These are phyloP conservation scores for Alternaria novae-zelandiae DNA, from an alignment of 2,329 filamentous ascomycete genomes.

Conservation along the genomic window DNA sequence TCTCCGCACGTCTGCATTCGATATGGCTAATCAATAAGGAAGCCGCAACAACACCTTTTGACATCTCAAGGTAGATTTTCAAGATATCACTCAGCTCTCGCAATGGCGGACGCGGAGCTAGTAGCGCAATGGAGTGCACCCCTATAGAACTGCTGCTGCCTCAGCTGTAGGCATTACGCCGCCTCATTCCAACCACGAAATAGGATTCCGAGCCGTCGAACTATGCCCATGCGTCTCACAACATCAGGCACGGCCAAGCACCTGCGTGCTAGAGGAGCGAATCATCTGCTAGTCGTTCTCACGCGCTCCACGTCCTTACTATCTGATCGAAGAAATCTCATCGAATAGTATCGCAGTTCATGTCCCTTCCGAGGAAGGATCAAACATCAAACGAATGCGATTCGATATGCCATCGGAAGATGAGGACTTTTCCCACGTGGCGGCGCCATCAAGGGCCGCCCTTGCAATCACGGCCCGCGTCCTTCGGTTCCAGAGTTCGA, in stretches of 20 bases:
- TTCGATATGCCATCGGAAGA: background rate
- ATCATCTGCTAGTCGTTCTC: background rate
- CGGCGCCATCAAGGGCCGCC: background rate
- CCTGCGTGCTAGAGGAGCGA: background rate
- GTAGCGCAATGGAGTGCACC: background rate
- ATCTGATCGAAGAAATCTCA: background rate
- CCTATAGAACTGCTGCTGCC: background rate
- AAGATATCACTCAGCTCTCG: background rate
- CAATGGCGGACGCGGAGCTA: background rate
- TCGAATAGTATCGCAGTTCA: background rate
- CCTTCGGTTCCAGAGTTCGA: background rate
- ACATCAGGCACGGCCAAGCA: too few relatives aligned
- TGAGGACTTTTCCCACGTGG: background rate
- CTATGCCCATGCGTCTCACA: background rate
- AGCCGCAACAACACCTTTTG: background rate
- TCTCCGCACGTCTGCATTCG: background rate
- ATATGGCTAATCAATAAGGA: background rate
- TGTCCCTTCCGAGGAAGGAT: background rate
- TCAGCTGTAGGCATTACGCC: background rate
- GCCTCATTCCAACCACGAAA: background rate
- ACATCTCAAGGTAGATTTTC: rapidly evolving
- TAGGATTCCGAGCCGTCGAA: too few relatives aligned
- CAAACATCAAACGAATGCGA: background rate
- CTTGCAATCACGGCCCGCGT: background rate
- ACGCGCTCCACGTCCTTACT: background rate